These are phyloP conservation scores for Periconia digitata DNA, from an alignment of 2,329 filamentous ascomycete species.

Conservation along the genomic window DNA sequence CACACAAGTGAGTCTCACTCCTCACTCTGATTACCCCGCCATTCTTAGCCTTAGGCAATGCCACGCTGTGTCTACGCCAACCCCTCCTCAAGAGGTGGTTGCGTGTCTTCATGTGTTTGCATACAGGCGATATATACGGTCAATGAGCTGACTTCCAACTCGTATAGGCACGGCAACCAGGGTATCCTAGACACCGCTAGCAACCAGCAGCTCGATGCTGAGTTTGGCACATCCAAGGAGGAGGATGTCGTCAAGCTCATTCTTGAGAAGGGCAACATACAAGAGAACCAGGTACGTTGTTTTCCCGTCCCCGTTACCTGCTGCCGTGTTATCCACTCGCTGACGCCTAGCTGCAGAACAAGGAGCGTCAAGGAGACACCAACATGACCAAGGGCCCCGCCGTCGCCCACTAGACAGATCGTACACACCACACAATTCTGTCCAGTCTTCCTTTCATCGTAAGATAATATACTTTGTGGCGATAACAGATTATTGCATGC, in stretches of 20 bases:
- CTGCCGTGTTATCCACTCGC: conserved; percentile 3
- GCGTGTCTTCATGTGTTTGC: too few relatives aligned
- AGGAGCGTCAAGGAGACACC: conserved; percentile 46
- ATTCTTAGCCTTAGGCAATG: background rate
- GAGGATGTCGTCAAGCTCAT: conserved; percentile 84
- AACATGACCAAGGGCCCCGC: conserved; percentile 45
- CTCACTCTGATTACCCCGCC: background rate
- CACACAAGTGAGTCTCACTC: conserved; percentile 71
- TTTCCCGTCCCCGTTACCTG: background rate
- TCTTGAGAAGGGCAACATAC: conserved; percentile 67
- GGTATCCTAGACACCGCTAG: conserved; percentile 77
- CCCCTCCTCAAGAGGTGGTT: too few relatives aligned
- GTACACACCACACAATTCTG: conserved; percentile 2
- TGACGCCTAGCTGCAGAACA: conserved; percentile 30
- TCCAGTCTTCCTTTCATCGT: background rate
- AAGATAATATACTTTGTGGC: background rate
- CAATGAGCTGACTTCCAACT: background rate
- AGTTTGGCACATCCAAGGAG: conserved; percentile 80
- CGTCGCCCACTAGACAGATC: conserved; percentile 29
- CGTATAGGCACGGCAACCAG: conserved; percentile 76
- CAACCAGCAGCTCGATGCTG: conserved; percentile 73
- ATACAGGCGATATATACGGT: too few relatives aligned
- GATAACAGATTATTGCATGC: background rate
- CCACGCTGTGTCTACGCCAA: too few relatives aligned
- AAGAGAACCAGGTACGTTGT: conserved; percentile 27